These are phyloP conservation scores for Fusarium nygamai DNA, from an alignment of 2,329 filamentous ascomycete genomes.

Conservation along the genomic window DNA sequence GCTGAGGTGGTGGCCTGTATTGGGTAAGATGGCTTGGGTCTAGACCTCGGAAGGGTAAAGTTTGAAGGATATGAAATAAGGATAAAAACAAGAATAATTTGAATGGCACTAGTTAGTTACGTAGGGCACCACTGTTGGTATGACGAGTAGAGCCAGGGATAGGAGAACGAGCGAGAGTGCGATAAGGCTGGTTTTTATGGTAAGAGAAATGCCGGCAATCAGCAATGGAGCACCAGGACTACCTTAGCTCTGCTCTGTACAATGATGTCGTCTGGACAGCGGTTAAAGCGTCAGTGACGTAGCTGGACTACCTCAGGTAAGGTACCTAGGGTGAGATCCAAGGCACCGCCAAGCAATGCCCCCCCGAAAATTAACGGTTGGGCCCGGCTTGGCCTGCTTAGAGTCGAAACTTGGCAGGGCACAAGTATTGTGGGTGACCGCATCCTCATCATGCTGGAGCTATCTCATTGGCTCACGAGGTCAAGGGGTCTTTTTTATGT, in stretches of 20 bases:
- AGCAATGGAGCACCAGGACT: neutral
- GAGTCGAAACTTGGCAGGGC: conserved; percentile 27
- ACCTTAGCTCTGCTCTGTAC: neutral
- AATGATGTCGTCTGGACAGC: conserved; percentile 15
- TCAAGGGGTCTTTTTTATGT: conserved; percentile 3
- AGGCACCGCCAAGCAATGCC: conserved; percentile 30
- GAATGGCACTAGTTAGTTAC: neutral
- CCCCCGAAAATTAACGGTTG: conserved; percentile 28
- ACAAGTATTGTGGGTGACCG: conserved; percentile 8
- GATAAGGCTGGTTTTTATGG: neutral
- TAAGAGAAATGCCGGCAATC: neutral
- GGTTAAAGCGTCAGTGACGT: conserved; percentile 21
- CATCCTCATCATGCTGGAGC: conserved; percentile 13
- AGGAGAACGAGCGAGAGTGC: neutral
- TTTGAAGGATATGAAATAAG: neutral
- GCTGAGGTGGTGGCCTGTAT: neutral
- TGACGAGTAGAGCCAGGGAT: neutral
- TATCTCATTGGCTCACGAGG: conserved; percentile 6
- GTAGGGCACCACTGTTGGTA: neutral
- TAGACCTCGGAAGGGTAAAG: conserved; percentile 14
- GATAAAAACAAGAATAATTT: conserved; percentile 6
- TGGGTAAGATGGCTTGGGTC: conserved; percentile 3
- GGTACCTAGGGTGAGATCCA: neutral
- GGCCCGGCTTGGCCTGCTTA: conserved; percentile 29
- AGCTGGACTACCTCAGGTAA: neutral